A percentile compares a stretch with the other conserved stretches of the same genome.
These are phyloP conservation scores for Auricularia heimuer DNA, from an alignment of 768 basidiomycete species.

Conservation along the genomic window DNA sequence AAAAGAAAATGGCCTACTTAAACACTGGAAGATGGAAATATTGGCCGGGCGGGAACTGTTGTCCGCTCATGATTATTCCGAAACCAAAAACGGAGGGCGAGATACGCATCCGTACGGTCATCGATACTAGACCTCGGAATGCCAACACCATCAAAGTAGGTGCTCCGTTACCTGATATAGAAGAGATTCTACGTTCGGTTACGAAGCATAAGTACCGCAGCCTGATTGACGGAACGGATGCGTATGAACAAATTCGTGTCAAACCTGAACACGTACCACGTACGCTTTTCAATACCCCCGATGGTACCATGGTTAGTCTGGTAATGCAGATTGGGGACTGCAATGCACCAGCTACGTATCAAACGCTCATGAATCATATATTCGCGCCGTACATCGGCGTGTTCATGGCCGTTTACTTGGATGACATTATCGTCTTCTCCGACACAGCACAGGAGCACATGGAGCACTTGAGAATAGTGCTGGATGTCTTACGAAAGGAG, in stretches of 20 bases:
- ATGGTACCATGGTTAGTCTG: constrained; percentile 23
- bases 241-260: constrained; percentile 18
- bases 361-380: constrained; percentile 34
- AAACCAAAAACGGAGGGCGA: no score
- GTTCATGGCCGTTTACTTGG: constrained; percentile 27
- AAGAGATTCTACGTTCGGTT: no score
- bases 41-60: no score
- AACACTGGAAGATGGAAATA: no score
- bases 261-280: constrained; percentile 18
- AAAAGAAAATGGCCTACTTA: no score
- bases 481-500: constrained; percentile 23
- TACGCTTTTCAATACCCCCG: constrained; percentile 19
- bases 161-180: no score
- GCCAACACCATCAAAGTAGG: no score
- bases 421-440: constrained; percentile 28
- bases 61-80: no score
- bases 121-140: no score
- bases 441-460: constrained; percentile 20
- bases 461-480: constrained; percentile 20
- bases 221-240: constrained; percentile 7
- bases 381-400: constrained; percentile 21
- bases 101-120: no score
- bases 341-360: constrained; percentile 30
- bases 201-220: no score
- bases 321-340: constrained; percentile 24